Base-by-base conservation (phyloP, 2,329 filamentous ascomycete species). In the Capronia americana region DNA sequence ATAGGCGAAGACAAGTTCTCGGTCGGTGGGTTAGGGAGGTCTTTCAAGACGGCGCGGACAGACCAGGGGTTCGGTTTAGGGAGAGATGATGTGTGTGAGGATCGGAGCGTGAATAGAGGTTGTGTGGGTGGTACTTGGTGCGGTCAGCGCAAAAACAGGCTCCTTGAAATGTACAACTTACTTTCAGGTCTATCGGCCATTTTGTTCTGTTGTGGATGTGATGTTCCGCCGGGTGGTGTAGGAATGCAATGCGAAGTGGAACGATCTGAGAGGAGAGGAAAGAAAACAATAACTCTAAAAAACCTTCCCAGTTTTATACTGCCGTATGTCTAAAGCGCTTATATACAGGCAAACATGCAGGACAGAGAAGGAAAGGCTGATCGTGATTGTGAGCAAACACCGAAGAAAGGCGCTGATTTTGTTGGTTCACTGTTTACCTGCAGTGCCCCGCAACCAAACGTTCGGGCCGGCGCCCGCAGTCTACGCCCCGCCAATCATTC, bases 1-100 rank as follows among this genome's bases (percentile, higher is more conserved):
- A 98, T 77, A 0, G 94, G 93, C 0, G 93, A 95, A 66, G 83
- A 78, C 7, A 90, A 85, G 63, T 86, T 83, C 71, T 88, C 84
- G 26, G 80, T 74, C 1, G 86, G 86, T n/a, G 84, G 85, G 66
- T 85, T 84, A 30, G 86, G 82, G 55, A 96, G 84, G 2, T 86
- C 85, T 11, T 85, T 83, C 30, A 95, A 83, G 32, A 91, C 92
- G 86, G 70, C 73, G 30, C 68, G 44, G 20, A 75, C 73, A 30
- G 73, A 74, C 74, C 74, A 75, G 20, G 71, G 72, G 46, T 68
- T 64, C 23, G 70, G 69, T 64, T 71, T 73, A 26, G 69, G 70
- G 11, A 72, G 56, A 26, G 64, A 57, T 17, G 71, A 72, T 48
- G 72, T 72, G 38, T 71, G 66, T 14, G 67, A 66, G 8, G 51